Conservation (phyloP, 768 basidiomycete species). For the Amanita brunnescens region DNA sequence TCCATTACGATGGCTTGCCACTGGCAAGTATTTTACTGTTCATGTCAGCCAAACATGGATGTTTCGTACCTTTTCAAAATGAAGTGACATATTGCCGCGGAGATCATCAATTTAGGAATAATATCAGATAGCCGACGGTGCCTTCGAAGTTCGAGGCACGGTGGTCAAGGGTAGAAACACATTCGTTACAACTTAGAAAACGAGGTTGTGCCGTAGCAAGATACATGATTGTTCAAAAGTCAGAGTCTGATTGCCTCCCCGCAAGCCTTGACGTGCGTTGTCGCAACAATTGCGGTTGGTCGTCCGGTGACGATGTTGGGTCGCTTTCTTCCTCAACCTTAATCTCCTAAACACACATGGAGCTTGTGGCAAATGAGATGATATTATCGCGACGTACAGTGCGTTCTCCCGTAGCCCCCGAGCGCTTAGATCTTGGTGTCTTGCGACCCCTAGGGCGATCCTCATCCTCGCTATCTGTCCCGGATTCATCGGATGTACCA, state of each 20-base stretch:
- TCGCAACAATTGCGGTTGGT: constrained; percentile 27
- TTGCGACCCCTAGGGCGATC: neutral
- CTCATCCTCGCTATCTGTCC: constrained; percentile 14
- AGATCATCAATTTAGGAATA: neutral
- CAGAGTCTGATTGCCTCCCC: constrained; percentile 8
- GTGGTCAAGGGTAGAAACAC: neutral
- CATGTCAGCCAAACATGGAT: neutral
- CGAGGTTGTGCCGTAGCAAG: constrained; percentile 9
- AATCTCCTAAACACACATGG: constrained; percentile 12
- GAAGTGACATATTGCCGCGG: neutral
- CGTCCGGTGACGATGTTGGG: constrained; percentile 21
- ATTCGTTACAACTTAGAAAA: neutral
- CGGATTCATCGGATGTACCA: constrained; percentile 9
- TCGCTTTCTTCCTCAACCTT: constrained; percentile 23
- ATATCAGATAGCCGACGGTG: neutral
- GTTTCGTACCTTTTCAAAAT: neutral
- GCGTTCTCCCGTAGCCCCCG: constrained; percentile 17
- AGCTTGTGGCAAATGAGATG: neutral
- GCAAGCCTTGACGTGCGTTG: constrained; percentile 36
- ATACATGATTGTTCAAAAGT: constrained; percentile 1
- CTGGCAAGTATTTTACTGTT: neutral
- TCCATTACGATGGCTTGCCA: neutral
- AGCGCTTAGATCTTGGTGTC: constrained; percentile 18
- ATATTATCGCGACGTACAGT: constrained; percentile 12
- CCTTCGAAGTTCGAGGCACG: neutral